Evolutionary conservation across 139 green algal species (phyloP), one percentile per base, ranked within the genome.

Genomic region (Tetradesmus obliquus): DNA sequence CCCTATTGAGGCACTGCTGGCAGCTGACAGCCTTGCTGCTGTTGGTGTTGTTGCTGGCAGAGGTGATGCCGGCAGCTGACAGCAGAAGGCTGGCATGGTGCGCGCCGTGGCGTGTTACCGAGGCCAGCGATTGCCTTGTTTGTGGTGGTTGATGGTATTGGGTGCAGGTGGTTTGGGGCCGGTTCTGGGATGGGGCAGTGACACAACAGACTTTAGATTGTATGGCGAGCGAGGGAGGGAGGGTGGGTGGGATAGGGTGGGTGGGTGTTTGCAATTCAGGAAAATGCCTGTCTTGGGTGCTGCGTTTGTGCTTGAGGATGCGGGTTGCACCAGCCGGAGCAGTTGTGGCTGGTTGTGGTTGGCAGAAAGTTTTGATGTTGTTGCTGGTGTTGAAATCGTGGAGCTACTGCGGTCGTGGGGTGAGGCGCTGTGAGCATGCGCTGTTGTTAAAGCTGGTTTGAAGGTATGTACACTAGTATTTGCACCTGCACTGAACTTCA

Each of bases 71-170:
- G 32, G 32, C 32, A 45, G 32, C 32, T 45, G 32, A 45, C 32
- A 91, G 9, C 55, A 74, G 12, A 76, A 83, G 88, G 72, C 90
- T 20, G 60, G 22, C 8, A 74, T 81, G 10, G 51, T 90, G 19
- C n/a, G 8, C 12, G 58, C 84, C 3, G 80, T 58, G 45, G 84
- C 84, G 32, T n/a, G 54, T 45, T 45, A 45, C 32, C 32, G 32
- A 45, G 32, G 32, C 32, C 32, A 45, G 32, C 32, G 32, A 45
- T 45, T 45, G 32, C 32, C 32, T 45, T 66, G 8, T 66, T 66
- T 66, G 57, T 1, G 57, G 60, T 71, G 60, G 10, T 71, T 71
- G 60, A 12, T 8, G 10, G 19, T 3, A 71, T 19, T 10, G 9
- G 32, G 32, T 45, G 8, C 19, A 71, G 60, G 10, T 66, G 8